Conservation (phyloP, 768 basidiomycete species). For the Suillus alpinus region DNA sequence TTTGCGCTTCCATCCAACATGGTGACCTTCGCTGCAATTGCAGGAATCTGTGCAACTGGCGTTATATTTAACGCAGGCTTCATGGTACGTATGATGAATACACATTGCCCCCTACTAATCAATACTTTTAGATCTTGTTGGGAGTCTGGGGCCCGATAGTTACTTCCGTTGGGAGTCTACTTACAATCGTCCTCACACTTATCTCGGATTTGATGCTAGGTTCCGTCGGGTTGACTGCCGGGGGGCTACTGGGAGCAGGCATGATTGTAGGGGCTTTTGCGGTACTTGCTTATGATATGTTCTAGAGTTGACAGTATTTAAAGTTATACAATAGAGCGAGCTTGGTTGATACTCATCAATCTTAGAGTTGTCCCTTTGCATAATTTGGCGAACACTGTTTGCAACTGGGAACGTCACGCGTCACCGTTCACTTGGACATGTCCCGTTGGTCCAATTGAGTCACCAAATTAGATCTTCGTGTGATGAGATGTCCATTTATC, state of each 20-base stretch:
- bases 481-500: neutral
- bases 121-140: constrained; percentile 57
- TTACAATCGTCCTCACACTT: constrained; percentile 90
- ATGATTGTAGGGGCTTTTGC: constrained; percentile 83
- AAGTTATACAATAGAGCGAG: neutral
- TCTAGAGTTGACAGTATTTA: constrained; percentile 26
- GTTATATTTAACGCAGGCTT: constrained; percentile 81
- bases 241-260: constrained; percentile 74
- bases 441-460: neutral
- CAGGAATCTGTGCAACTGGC: constrained; percentile 67
- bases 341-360: neutral
- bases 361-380: constrained; percentile 2
- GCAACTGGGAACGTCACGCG: neutral
- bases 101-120: neutral
- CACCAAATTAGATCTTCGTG: neutral
- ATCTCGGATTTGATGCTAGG: constrained; percentile 77
- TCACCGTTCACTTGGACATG: neutral
- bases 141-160: constrained; percentile 88
- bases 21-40: constrained; percentile 49
- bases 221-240: constrained; percentile 58
- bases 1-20: constrained; percentile 63
- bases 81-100: constrained; percentile 53
- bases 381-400: neutral
- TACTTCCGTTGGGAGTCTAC: constrained; percentile 84
- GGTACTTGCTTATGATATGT: constrained; percentile 73